Base-by-base conservation (phyloP, 1,139 yeast genomes). In the Pichia terricola region DNA sequence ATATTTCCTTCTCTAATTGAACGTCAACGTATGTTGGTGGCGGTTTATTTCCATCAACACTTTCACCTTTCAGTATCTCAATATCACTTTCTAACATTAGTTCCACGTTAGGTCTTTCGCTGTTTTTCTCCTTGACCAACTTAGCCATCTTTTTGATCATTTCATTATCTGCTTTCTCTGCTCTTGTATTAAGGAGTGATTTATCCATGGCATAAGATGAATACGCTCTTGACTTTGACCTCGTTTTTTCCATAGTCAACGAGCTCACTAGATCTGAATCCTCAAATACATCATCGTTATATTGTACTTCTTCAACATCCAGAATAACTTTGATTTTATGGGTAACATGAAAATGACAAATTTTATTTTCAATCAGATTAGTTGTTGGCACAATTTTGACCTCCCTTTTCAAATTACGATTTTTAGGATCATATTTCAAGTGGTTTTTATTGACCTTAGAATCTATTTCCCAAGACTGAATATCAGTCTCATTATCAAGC, bases 291-390 rank as follows among this genome's bases (percentile, higher is more conserved):
- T 28, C 30, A 11, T 35, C 28, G 7, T 42, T 44, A 9, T 43
- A 43, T 5, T 38, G 35, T 8, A 54, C 27, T 42, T 57, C 56
- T 40, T 56, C 57, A 22, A 54, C 43, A 1, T 52, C 28, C 1
- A 57, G 36, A 9, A 51, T 40, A 22, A 57, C 41, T 38, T 45
- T 50, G 5, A 58, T 38, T 39, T 47, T 39, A 40, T 58, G 61
- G 1, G 43, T 31, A 22, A 55, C 47, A 26, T 46, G 43, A 26
- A 55, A 51, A 40, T 47, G 50, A 35, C 53, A 50, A n/a, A 47
- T 37, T 33, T 41, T 34, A 31, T 45, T 44, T 33, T 48, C 52
- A 8, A 45, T 32, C 5, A 37, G 26, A 41, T 47, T 50, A 11
- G 56, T 52, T 9, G 53, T 45, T 9, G 59, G 59, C 16, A 48